Percentiles rank a stretch among this genome's conserved stretches.
Conservation (phyloP, 495 filamentous ascomycete genomes). For the Penicillium coffeae region DNA sequence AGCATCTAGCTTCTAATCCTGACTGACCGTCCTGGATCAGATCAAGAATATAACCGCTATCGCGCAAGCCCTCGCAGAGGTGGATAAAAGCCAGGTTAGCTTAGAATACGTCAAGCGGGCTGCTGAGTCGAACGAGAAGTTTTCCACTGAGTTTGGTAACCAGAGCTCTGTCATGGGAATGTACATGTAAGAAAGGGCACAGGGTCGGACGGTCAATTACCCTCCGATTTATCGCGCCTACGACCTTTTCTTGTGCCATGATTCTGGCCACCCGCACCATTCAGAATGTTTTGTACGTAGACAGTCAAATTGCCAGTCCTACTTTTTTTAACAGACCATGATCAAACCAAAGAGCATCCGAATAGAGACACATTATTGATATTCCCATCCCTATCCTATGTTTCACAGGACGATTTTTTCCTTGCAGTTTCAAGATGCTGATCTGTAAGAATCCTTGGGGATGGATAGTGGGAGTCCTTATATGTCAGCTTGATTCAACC, state of each 20-base stretch:
- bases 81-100: slow-evolving; percentile 8
- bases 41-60: slow-evolving; percentile 23
- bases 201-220: background rate
- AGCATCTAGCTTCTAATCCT: background rate
- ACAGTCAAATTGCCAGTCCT: no score
- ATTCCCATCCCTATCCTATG: background rate
- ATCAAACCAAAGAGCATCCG: no score
- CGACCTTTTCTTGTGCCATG: no score
- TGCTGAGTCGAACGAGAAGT: slow-evolving; percentile 19
- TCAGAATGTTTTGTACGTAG: no score
- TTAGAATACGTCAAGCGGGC: slow-evolving; percentile 21
- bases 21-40: slow-evolving; percentile 5
- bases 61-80: slow-evolving; percentile 17
- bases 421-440: background rate
- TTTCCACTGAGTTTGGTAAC: slow-evolving; percentile 17
- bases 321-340: no score
- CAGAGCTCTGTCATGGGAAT: slow-evolving; percentile 7
- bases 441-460: background rate
- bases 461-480: background rate
- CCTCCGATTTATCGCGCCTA: no score
- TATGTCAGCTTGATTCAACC: background rate
- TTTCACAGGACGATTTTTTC: background rate
- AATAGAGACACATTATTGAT: background rate
- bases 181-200: slow-evolving; percentile 10
- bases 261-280: no score